Evolutionary conservation across 2,329 filamentous ascomycete genomes (phyloP).

Genomic region (Teratosphaeria pseudoeucalypti): DNA sequence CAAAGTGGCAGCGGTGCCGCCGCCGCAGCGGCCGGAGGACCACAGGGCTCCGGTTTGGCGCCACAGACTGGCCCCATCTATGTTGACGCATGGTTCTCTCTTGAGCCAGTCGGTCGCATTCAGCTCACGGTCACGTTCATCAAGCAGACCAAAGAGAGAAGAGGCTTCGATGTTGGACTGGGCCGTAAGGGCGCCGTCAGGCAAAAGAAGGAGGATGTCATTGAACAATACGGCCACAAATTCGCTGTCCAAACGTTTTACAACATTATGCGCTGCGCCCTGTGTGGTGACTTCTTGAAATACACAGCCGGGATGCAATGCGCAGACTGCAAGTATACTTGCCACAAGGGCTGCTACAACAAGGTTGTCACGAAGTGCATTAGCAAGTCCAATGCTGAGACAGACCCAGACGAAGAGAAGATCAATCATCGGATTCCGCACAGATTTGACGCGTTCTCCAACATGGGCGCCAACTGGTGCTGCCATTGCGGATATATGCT

Average conservation of each 20-base stretch:
- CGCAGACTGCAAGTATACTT: conserved; percentile 98
- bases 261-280: conserved; percentile 99
- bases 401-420: conserved; percentile 96
- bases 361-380: conserved; percentile 99
- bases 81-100: conserved; percentile 92
- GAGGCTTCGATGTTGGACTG: conserved; percentile 77
- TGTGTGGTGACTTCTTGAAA: conserved; percentile 96
- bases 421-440: conserved; percentile 99
- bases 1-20: conserved; percentile 26
- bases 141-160: conserved; percentile 77
- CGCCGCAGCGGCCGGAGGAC: conserved; percentile 30
- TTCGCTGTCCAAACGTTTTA: conserved; percentile 98
- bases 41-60: conserved; percentile 29
- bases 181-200: conserved; percentile 92
- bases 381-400: conserved; percentile 97
- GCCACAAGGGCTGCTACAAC: conserved; percentile 91
- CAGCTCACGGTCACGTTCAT: conserved; percentile 84
- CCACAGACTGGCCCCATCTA: conserved; percentile 46
- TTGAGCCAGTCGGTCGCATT: conserved; percentile 88
- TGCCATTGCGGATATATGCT: conserved; percentile 96
- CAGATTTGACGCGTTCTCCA: conserved; percentile 91
- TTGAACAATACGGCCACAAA: conserved; percentile 99
- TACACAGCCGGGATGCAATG: conserved; percentile 99
- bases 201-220: conserved; percentile 94
- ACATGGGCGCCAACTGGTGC: conserved; percentile 98